Evolutionary conservation across 306 rosid species (phyloP), one percentile per base, ranked within the genome.

Genomic region (Casuarina cunninghamiana): DNA sequence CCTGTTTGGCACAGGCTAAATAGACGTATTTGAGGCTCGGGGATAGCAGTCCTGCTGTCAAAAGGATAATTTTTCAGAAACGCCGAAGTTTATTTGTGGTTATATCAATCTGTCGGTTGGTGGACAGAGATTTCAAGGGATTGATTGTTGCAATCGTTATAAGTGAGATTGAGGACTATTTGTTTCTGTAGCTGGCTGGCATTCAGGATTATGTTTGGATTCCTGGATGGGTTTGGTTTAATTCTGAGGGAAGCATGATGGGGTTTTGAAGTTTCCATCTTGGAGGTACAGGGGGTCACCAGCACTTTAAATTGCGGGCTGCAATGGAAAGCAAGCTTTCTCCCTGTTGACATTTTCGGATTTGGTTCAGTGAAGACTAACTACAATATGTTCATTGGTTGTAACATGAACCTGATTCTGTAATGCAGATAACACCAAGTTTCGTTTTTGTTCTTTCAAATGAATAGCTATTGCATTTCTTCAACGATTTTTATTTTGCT

Each of bases 1-100:
- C 93, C 10, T 80, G 77, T 79, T 79, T 91, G 65, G 85, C 80
- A 38, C 87, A 88, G 57, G 84, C 83, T 5, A 84, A 61, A 84
- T 35, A 32, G 80, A 53, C 76, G 21, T 11, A 63, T 16, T 32
- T 62, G 63, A 46, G 73, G 65, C 62, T 67, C 48, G n/a, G 46
- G 69, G 38, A 9, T 26, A 35, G 8, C 43, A 35, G 3, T 35
- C 9, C 10, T 61, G 43, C 68, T 12, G 8, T 3, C 68, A 6
- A 3, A 19, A 1, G 35, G 35, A 19, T n/a, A 19, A 19, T 21
- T 21, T 57, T 57, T 57, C 3, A 38, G 8, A 16, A 38, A 37
- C 16, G 37, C 39, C 5, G 6, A 5, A 39, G 16, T 63, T 63
- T 37, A 16, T 38, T 63, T 63, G 26, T 39, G 42, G 15, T 38